A percentile compares a stretch with the other conserved stretches of the same genome.
Evolutionary conservation across 768 basidiomycete species (phyloP).

Genomic region (Amyloporia xantha): DNA sequence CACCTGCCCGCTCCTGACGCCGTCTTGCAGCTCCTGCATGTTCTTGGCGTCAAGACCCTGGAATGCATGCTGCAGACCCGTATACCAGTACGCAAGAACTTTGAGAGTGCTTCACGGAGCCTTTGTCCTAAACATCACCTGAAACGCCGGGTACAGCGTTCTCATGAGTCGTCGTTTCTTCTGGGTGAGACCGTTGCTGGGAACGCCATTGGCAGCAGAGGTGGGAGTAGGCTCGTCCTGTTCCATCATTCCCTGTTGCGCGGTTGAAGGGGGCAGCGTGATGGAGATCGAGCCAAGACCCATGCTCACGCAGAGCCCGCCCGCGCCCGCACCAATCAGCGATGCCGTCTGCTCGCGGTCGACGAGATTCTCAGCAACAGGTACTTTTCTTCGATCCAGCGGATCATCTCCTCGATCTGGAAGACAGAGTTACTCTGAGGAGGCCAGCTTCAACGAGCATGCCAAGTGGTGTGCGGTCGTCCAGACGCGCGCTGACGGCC

Average conservation of each 20-base stretch:
- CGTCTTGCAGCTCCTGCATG: conserved; percentile 58
- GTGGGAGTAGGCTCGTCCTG: conserved; percentile 48
- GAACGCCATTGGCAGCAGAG: conserved; percentile 20
- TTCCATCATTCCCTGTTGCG: conserved; percentile 98
- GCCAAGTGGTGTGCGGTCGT: conserved; percentile 77
- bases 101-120: conserved; percentile 87
- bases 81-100: conserved; percentile 80
- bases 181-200: conserved; percentile 29
- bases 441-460: conserved; percentile 91
- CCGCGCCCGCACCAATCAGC: conserved; percentile 91
- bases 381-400: conserved; percentile 84
- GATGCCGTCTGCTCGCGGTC: conserved; percentile 95
- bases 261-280: conserved; percentile 92
- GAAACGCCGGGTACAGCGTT: conserved; percentile 97
- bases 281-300: conserved; percentile 98
- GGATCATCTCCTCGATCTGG: conserved; percentile 92
- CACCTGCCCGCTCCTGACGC: conserved; percentile 59
- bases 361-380: conserved; percentile 96
- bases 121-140: conserved; percentile 97
- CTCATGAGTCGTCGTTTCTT: conserved; percentile 51
- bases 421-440: conserved; percentile 93
- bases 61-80: conserved; percentile 86
- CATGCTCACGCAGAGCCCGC: conserved; percentile 95
- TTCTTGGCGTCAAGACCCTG: conserved; percentile 86
- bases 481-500: conserved; percentile 89